A percentile compares a stretch with the other conserved stretches of the same genome.
These are phyloP conservation scores for Saturnispora dispora DNA, from an alignment of 805 yeast genomes.

Conservation along the genomic window DNA sequence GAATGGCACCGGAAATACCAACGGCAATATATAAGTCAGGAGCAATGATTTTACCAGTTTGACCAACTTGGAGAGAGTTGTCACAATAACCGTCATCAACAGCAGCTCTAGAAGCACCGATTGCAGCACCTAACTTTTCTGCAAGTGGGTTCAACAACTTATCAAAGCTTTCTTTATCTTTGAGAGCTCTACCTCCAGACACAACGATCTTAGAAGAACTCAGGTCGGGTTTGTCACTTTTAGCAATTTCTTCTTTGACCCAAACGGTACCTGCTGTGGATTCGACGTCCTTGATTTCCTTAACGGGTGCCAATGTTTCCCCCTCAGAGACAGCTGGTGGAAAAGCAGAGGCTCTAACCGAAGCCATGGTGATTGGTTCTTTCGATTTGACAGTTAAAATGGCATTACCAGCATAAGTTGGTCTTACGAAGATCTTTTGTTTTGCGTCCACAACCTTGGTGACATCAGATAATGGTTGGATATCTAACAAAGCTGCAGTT, in stretches of 20 bases:
- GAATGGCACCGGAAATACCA: slow-evolving; percentile 96
- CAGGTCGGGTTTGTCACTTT: slow-evolving; percentile 85
- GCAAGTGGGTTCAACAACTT: slow-evolving; percentile 74
- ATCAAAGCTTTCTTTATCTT: slow-evolving; percentile 82
- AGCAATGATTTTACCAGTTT: slow-evolving; percentile 96
- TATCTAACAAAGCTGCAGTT: slow-evolving; percentile 73
- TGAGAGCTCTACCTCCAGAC: slow-evolving; percentile 91
- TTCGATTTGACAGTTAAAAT: slow-evolving; percentile 66
- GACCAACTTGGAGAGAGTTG: slow-evolving; percentile 94
- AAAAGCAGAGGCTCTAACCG: slow-evolving; percentile 84
- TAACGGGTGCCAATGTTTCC: slow-evolving; percentile 33
- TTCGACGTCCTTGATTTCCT: slow-evolving; percentile 35
- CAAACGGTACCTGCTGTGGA: slow-evolving; percentile 43
- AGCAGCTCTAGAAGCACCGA: slow-evolving; percentile 97
- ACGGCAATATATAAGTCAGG: slow-evolving; percentile 91
- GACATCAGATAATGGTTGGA: slow-evolving; percentile 83
- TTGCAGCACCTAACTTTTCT: slow-evolving; percentile 74
- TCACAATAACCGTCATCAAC: slow-evolving; percentile 95
- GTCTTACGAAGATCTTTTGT: slow-evolving; percentile 69
- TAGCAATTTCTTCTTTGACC: slow-evolving; percentile 65
- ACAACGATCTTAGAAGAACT: slow-evolving; percentile 75
- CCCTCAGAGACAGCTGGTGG: slow-evolving; percentile 31
- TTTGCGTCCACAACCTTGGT: slow-evolving; percentile 48
- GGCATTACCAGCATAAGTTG: slow-evolving; percentile 95
- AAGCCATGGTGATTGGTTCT: slow-evolving; percentile 57